Evolutionary conservation across 805 yeast genomes (phyloP), one percentile per base, ranked within the genome.

Genomic region (Pichia kluyveri): DNA sequence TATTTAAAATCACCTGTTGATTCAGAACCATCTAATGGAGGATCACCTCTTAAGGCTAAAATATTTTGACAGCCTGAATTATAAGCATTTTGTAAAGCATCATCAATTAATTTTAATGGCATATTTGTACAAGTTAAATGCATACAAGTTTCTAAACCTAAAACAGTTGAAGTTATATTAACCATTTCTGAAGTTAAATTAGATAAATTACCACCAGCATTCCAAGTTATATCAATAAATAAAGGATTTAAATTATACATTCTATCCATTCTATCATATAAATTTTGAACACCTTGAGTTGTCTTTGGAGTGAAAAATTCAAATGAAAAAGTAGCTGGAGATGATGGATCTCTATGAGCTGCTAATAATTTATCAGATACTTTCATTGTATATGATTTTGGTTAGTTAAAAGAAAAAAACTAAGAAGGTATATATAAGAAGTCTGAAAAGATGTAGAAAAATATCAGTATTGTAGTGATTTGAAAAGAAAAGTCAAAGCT

Each of bases 281-380:
- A 72, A 63, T 93, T 93, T 64, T 89, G 96, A 26, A 91, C 93
- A 62, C 99, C 99, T 66, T 93, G 97, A 23, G 91, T 75, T 0
- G 99, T 93, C 72, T 93, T 93, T 42, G 99, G 99, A 26, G 91
- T 96, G 66, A 93, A 93, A 69, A 87, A 93, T 73, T 93, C 99
- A 60, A 90, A 91, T 42, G 98, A 90, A 65, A 86, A 91, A 7
- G 98, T 87, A 2, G 96, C 73, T 63, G 64, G 66, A 19, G 60
- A 50, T n/a, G 42, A 34, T 6, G 42, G 55, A 31, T 56, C 59
- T 48, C 45, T 44, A 52, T 72, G 77, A 7, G 74, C 69, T 45
- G 61, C 64, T 43, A 60, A 52, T 44, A 75, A 65, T 56, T 75
- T 75, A 40, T 73, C 70, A 14, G 76, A 67, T 53, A 75, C 63